Conservation (phyloP, 2,329 filamentous ascomycete genomes). For the Monilinia fructicola region DNA sequence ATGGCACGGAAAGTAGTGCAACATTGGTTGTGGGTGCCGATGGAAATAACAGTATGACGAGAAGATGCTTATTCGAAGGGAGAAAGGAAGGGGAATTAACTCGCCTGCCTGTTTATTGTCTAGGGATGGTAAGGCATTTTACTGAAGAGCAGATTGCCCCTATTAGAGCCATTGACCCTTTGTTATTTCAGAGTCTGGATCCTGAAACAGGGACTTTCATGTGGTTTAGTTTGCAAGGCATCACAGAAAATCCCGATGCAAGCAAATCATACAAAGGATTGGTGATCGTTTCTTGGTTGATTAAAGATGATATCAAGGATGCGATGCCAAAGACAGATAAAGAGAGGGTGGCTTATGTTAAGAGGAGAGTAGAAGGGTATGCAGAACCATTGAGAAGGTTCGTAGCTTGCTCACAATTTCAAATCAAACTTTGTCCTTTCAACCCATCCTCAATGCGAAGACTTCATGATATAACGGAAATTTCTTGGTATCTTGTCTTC, state of each 20-base stretch:
- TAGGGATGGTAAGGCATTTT: constrained; percentile 44
- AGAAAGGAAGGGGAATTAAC: constrained; percentile 42
- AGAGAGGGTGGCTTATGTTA: constrained; percentile 43
- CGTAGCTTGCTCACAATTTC: too few relatives aligned
- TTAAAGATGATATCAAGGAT: constrained; percentile 38
- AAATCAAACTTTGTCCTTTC: too few relatives aligned
- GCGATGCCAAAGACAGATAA: constrained; percentile 41
- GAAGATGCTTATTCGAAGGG: constrained; percentile 27
- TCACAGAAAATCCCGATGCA: constrained; percentile 43
- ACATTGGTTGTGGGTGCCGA: constrained; percentile 45
- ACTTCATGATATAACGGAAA: too few relatives aligned
- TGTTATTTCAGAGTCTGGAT: constrained; percentile 55
- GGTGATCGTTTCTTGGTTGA: constrained; percentile 50
- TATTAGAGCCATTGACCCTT: constrained; percentile 51
- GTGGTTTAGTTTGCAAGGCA: constrained; percentile 49
- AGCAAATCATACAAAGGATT: constrained; percentile 46
- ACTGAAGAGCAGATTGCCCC: constrained; percentile 43
- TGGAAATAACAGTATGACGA: constrained; percentile 42
- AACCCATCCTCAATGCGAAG: too few relatives aligned
- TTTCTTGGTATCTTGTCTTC: too few relatives aligned
- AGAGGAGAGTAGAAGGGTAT: constrained; percentile 43
- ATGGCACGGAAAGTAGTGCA: constrained; percentile 40
- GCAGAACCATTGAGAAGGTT: constrained; percentile 45
- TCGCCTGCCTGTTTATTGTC: constrained; percentile 43
- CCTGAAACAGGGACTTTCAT: constrained; percentile 51